phyloP scores from a whole-genome alignment of 2,329 filamentous ascomycete species.

The Pestalotiopsis sp. region DNA sequence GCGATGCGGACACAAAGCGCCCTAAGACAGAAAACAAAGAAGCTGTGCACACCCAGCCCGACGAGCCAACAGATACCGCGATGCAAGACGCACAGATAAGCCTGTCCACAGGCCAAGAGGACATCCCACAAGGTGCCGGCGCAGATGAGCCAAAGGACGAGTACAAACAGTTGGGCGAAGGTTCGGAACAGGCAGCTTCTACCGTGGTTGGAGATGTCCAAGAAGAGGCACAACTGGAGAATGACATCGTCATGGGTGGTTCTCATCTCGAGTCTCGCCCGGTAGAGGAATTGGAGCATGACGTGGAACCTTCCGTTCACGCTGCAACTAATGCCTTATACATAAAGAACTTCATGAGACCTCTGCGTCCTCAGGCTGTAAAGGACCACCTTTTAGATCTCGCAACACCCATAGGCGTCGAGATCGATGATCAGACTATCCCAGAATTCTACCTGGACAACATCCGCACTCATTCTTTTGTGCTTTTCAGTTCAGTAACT shows the following conservation, averaged over 20 bases:
- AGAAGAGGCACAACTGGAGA: conserved; percentile 20
- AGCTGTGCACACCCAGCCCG: not conserved
- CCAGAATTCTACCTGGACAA: conserved; percentile 77
- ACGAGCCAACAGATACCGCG: not conserved
- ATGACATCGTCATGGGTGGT: conserved; percentile 23
- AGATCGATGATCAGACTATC: conserved; percentile 58
- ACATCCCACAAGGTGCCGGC: not conserved
- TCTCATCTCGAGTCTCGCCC: conserved; percentile 15
- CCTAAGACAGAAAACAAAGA: conserved; percentile 15
- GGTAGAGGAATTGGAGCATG: conserved; percentile 27
- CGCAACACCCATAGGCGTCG: conserved; percentile 59
- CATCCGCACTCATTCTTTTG: conserved; percentile 87
- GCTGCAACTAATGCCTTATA: conserved; percentile 79
- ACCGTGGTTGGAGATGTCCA: conserved; percentile 8
- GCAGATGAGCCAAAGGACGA: not conserved
- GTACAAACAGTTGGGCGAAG: not conserved
- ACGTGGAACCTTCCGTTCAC: conserved; percentile 63
- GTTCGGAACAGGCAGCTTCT: not conserved
- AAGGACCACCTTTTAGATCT: conserved; percentile 70
- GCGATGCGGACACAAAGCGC: not conserved
- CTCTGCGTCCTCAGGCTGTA: conserved; percentile 70
- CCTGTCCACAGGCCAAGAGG: not conserved
- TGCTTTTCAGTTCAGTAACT: conserved; percentile 67
- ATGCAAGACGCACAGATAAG: not conserved
- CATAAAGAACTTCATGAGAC: conserved; percentile 88